phyloP scores from a whole-genome alignment of 805 yeast species.

The Yamadazyma scolyti region DNA sequence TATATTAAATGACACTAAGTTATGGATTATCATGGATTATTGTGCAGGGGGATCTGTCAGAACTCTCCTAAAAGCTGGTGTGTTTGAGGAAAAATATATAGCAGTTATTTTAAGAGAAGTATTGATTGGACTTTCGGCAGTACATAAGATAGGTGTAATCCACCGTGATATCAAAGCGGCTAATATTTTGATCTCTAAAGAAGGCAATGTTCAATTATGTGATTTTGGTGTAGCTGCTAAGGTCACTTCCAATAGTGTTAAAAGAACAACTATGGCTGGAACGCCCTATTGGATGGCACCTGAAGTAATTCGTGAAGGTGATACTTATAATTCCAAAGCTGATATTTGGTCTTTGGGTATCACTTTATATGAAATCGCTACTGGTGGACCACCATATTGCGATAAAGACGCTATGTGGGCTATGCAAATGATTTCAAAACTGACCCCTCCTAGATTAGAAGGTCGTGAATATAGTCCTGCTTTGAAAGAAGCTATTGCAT shows the following conservation, averaged over 20 bases:
- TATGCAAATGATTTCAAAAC: slow-evolving; percentile 87
- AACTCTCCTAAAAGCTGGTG: slow-evolving; percentile 81
- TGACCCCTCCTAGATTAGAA: slow-evolving; percentile 91
- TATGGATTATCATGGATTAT: slow-evolving; percentile 97
- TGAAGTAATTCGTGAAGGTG: slow-evolving; percentile 91
- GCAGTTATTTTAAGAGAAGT: slow-evolving; percentile 85
- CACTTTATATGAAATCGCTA: slow-evolving; percentile 88
- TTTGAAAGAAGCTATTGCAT: slow-evolving; percentile 83
- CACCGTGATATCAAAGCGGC: slow-evolving; percentile 98
- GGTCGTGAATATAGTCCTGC: slow-evolving; percentile 76
- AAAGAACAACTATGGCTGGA: slow-evolving; percentile 93
- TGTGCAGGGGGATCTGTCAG: slow-evolving; percentile 96
- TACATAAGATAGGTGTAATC: slow-evolving; percentile 86
- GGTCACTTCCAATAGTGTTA: slow-evolving; percentile 65
- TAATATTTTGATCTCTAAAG: slow-evolving; percentile 81
- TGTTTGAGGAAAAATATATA: slow-evolving; percentile 77
- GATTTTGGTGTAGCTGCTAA: slow-evolving; percentile 99
- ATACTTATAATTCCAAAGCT: slow-evolving; percentile 82
- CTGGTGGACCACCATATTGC: slow-evolving; percentile 96
- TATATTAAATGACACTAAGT: slow-evolving; percentile 77
- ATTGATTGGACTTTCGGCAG: slow-evolving; percentile 69
- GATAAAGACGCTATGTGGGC: slow-evolving; percentile 95
- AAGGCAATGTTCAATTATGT: slow-evolving; percentile 87
- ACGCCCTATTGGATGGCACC: slow-evolving; percentile 99
- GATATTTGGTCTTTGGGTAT: slow-evolving; percentile 98